These are phyloP conservation scores for Rhodotorula toruloides DNA, from an alignment of 768 basidiomycete genomes.

Conservation along the genomic window DNA sequence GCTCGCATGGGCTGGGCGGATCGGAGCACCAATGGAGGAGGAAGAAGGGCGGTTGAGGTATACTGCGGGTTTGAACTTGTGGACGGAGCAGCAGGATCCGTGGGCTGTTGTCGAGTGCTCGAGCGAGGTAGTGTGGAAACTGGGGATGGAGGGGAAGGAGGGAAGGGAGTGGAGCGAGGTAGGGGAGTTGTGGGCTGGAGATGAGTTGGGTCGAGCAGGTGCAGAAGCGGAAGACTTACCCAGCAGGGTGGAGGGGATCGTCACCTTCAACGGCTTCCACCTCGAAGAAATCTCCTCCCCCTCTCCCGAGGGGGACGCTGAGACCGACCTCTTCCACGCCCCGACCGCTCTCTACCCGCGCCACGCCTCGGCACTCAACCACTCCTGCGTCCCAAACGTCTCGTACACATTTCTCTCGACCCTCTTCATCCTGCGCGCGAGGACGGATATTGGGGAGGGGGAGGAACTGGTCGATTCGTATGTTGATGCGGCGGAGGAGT, in stretches of 20 bases:
- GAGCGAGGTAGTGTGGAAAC: constrained; percentile 12
- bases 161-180: neutral
- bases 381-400: constrained; percentile 72
- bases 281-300: constrained; percentile 14
- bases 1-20: neutral
- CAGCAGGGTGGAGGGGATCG: constrained; percentile 41
- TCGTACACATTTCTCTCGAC: constrained; percentile 72
- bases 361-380: constrained; percentile 73
- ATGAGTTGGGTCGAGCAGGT: neutral
- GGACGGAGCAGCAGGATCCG: constrained; percentile 16
- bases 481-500: constrained; percentile 52
- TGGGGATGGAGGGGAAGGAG: neutral
- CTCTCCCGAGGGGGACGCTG: neutral
- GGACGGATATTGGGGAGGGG: constrained; percentile 58
- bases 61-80: constrained; percentile 38
- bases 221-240: too few species aligned
- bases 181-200: constrained; percentile 13
- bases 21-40: fast-evolving
- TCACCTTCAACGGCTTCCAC: constrained; percentile 37
- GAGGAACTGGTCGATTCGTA: constrained; percentile 73
- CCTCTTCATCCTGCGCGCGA: constrained; percentile 70
- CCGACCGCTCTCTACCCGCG: constrained; percentile 74
- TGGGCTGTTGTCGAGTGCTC: constrained; percentile 10
- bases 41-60: constrained; percentile 72
- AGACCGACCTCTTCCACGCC: constrained; percentile 63